Evolutionary conservation across 2,329 filamentous ascomycete species (phyloP), one percentile per base, ranked within the genome.

Genomic region (Aspergillus neotritici): DNA sequence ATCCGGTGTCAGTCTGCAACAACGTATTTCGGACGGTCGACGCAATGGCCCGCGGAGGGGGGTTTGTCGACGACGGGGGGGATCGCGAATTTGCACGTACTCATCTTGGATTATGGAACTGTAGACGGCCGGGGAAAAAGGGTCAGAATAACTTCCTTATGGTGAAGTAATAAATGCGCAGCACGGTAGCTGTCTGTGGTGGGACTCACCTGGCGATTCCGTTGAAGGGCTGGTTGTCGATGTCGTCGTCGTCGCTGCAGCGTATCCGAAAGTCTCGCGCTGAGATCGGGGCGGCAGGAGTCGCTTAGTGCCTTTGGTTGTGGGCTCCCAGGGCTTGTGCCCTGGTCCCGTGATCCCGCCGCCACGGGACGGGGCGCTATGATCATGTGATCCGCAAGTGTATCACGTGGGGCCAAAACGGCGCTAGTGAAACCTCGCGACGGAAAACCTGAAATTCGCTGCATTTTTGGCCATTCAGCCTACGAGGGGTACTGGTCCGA

Each of bases 91-190:
- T 56, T 55, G 56, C 54, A 72, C 75, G 69, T 77, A 78, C 75
- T 78, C 75, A 78, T 78, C 63, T 71, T 78, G 74, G 66, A 71
- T 73, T 68, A 75, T 68, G 72, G 68, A 70, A 65, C 65, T 69
- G 58, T 46, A 37, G 32, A 39, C 40, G 11, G 30, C 38, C 44
- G 44, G 35, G 48, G 21, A 43, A 45, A 30, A 48, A 50, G 46
- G 37, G 56, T 63, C 47, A 64, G 58, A 37, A 47, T 41, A 37
- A 42, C 11, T 41, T 21, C 16, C 37, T 31, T 36, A 30, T 39
- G 37, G 30, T 31, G 14, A 11, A 31, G 13, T 38, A 21, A 44
- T 43, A 39, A 48, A 8, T 36, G 37, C 37, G 17, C 16, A 38
- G 21, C 35, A 29, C 37, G 30, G 37, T 36, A 38, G 43, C 33